A percentile compares a stretch with the other conserved stretches of the same genome.
Evolutionary conservation across 345 rosid genomes (phyloP).

Genomic region (Gossypium australe): DNA sequence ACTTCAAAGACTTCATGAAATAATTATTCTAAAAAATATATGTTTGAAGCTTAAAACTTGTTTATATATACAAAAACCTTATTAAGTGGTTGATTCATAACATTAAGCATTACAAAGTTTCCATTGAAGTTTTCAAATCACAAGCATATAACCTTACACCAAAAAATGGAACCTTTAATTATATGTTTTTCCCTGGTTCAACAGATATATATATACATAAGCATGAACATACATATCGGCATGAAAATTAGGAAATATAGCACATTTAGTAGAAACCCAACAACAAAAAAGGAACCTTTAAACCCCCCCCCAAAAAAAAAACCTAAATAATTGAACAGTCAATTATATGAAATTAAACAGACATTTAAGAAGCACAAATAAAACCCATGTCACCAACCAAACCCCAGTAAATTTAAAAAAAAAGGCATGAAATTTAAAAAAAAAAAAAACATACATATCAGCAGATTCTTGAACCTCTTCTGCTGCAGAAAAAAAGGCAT

Average conservation of each 20-base stretch:
- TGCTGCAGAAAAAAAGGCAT: constrained; percentile 83
- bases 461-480: constrained; percentile 93
- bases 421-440: neutral
- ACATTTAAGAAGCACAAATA: neutral
- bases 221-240: neutral
- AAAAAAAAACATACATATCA: constrained; percentile 47
- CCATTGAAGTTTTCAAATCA: neutral
- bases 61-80: neutral
- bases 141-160: neutral
- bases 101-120: neutral
- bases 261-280: neutral
- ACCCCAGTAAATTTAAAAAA: neutral
- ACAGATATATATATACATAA: neutral
- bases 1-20: neutral
- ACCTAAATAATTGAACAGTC: neutral
- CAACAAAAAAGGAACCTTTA: neutral
- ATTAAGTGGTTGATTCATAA: neutral
- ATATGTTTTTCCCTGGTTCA: neutral
- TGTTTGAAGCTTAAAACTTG: neutral
- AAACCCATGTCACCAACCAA: neutral
- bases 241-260: neutral
- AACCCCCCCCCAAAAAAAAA: neutral
- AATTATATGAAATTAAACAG: neutral
- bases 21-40: neutral
- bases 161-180: neutral